These are phyloP conservation scores for Yamadazyma dushanensis DNA, from an alignment of 1,139 yeast species.

Conservation along the genomic window DNA sequence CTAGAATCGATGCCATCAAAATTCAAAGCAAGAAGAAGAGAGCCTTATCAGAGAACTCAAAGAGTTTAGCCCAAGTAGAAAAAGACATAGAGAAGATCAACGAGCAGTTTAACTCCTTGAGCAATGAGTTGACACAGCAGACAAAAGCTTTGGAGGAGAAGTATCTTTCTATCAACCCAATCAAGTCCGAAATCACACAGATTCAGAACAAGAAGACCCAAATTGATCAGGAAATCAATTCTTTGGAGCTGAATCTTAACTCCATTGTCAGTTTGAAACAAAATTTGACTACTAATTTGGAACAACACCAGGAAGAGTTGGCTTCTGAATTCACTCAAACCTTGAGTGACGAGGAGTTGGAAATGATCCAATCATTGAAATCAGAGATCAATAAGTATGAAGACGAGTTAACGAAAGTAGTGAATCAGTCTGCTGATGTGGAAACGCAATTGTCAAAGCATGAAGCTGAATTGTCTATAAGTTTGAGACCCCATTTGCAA, in stretches of 20 bases:
- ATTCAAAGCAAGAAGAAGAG: conserved; percentile 51
- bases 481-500: conserved; percentile 31
- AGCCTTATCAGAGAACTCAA: conserved; percentile 42
- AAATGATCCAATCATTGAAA: conserved; percentile 40
- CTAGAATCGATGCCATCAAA: conserved; percentile 71
- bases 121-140: conserved; percentile 47
- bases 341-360: conserved; percentile 41
- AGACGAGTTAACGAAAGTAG: conserved; percentile 39
- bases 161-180: conserved; percentile 42
- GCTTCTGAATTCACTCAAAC: conserved; percentile 53
- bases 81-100: conserved; percentile 26
- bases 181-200: conserved; percentile 41
- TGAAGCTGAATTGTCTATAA: conserved; percentile 61
- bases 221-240: conserved; percentile 41
- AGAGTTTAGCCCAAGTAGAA: conserved; percentile 22
- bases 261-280: conserved; percentile 25
- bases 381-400: conserved; percentile 42
- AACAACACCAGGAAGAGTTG: conserved; percentile 52
- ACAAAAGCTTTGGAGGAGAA: conserved; percentile 38
- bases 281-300: conserved; percentile 29
- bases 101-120: conserved; percentile 27
- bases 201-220: conserved; percentile 41
- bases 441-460: conserved; percentile 53
- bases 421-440: conserved; percentile 44
- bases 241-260: conserved; percentile 24